Conservation (phyloP, 2,329 filamentous ascomycete genomes). For the Triangularia setosa region DNA sequence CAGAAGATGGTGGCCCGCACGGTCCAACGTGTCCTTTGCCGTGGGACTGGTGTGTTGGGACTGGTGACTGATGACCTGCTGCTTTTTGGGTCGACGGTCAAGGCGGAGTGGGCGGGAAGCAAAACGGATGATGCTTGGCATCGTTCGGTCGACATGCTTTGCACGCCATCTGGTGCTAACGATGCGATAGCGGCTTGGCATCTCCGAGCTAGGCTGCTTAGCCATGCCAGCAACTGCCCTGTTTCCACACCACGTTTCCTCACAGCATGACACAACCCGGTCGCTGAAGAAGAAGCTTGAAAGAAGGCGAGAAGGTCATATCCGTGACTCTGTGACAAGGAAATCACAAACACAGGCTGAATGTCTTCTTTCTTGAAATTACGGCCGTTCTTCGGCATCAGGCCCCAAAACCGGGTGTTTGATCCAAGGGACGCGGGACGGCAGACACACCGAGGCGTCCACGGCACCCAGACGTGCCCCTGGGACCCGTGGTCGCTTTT, state of each 20-base stretch:
- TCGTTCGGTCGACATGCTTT: neutral
- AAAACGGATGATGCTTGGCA: neutral
- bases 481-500: neutral
- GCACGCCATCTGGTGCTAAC: neutral
- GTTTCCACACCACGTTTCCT: neutral
- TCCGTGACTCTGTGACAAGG: too few species aligned
- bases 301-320: neutral
- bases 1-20: neutral
- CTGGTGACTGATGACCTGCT: too few species aligned
- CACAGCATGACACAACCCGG: neutral
- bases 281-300: neutral
- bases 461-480: neutral
- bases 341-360: neutral
- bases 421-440: neutral
- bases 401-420: conserved; percentile 11
- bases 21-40: conserved; percentile 1
- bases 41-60: neutral
- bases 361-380: neutral
- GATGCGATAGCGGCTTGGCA: neutral
- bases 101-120: neutral
- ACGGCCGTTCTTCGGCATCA: conserved; percentile 19
- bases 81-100: neutral
- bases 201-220: neutral
- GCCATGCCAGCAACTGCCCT: neutral
- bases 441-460: neutral